Evolutionary conservation across 148 eudicot species (phyloP), one percentile per base, ranked within the genome.

Genomic region (Heliamphora exappendiculata): DNA sequence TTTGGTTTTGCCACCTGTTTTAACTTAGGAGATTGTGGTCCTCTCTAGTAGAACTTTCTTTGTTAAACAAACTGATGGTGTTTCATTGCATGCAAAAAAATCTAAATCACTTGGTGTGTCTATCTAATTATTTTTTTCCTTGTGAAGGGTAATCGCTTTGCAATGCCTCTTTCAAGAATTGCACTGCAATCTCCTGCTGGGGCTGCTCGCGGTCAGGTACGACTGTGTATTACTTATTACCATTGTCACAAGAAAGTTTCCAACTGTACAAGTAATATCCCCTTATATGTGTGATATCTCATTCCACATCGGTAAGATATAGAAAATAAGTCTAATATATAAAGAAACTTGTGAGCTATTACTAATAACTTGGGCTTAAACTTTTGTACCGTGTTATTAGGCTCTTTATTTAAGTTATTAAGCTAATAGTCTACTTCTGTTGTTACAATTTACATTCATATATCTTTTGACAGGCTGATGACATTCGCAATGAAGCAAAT

Each of bases 201-300:
- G 66, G 87, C 87, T 81, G 94, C 91, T 75, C 86, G 87, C 83
- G 98, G 98, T 73, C 90, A 86, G 91, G 97, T 92, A 76, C 74
- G 82, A 58, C 74, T 50, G 91, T 90, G 53, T 71, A 79, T 66
- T 64, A 26, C 62, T 24, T 57, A 41, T 50, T 49, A 54, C 44
- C 34, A 45, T 79, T 55, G 34, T 44, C 19, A 8, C 28, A 7
- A 16, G 49, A 60, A 34, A 33, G 22, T 12, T 55, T 59, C 62
- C 24, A 53, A 19, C 26, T 44, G 19, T 19, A 47, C 20, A 20
- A 29, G n/a, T n/a, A n/a, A n/a, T n/a, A n/a, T n/a, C n/a, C n/a
- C n/a, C n/a, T n/a, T n/a, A n/a, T n/a, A n/a, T n/a, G n/a, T n/a
- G n/a, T n/a, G n/a, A n/a, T n/a, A n/a, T n/a, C n/a, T n/a, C n/a